Evolutionary conservation across 768 basidiomycete species (phyloP).

Genomic region (Tulasnella sp.): DNA sequence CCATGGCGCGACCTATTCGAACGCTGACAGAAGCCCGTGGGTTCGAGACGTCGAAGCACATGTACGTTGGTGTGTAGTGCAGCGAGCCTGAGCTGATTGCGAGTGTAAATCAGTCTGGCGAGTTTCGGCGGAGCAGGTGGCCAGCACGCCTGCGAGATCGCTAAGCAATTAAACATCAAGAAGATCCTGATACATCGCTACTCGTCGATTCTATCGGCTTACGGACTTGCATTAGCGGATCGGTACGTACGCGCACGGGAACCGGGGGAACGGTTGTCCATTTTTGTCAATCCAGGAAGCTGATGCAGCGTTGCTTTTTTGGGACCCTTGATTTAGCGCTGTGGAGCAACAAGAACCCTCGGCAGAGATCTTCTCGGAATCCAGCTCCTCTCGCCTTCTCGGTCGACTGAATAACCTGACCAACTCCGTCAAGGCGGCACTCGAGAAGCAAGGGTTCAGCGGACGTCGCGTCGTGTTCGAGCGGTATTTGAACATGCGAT

Average conservation of each 20-base stretch:
- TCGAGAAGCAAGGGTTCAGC: conserved; percentile 81
- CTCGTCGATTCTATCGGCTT: conserved; percentile 91
- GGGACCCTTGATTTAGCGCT: conserved; percentile 52
- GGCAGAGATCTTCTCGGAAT: conserved; percentile 72
- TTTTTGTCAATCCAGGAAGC: conserved; percentile 33
- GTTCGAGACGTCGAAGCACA: conserved; percentile 77
- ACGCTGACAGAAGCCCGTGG: conserved; percentile 89
- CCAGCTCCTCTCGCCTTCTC: conserved; percentile 59
- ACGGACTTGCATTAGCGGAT: conserved; percentile 90
- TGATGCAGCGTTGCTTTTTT: conserved; percentile 31
- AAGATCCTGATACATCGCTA: conserved; percentile 88
- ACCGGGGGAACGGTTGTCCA: conserved; percentile 24
- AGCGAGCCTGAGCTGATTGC: conserved; percentile 12
- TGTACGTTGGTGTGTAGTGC: conserved; percentile 45
- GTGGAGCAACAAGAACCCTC: conserved; percentile 89
- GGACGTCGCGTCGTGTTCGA: conserved; percentile 69
- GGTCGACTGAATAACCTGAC: conserved; percentile 72
- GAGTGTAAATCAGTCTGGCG: conserved; percentile 57
- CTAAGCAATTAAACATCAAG: conserved; percentile 79
- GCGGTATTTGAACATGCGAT: conserved; percentile 88
- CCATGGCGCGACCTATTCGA: conserved; percentile 92
- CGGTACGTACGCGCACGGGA: conserved; percentile 52
- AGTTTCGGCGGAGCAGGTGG: conserved; percentile 91
- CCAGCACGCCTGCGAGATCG: conserved; percentile 93
- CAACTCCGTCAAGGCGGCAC: conserved; percentile 62